A percentile compares a stretch with the other conserved stretches of the same genome.
phyloP scores from a whole-genome alignment of 805 yeast genomes.

The Ogataea ganodermae region DNA sequence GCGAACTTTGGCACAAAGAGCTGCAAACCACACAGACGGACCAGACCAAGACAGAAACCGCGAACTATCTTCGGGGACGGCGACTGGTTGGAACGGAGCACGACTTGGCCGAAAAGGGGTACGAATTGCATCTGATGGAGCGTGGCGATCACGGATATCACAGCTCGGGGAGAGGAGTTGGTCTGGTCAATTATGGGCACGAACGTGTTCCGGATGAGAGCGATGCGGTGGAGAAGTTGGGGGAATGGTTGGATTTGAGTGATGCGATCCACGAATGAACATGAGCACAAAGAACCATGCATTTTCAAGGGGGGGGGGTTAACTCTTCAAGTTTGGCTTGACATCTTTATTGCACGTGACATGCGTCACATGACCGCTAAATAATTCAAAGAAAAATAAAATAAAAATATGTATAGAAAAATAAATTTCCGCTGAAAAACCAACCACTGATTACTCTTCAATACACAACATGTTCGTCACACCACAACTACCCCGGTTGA shows the following conservation, averaged over 20 bases:
- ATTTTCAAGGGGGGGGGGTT: background rate
- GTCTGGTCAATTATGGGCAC: constrained; percentile 25
- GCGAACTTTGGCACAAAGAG: constrained; percentile 16
- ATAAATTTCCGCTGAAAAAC: too few relatives aligned
- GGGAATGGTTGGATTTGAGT: constrained; percentile 24
- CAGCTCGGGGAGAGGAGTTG: constrained; percentile 12
- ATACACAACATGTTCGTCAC: too few relatives aligned
- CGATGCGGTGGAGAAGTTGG: constrained; percentile 23
- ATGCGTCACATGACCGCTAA: background rate
- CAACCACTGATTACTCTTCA: too few relatives aligned
- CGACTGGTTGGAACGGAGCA: constrained; percentile 22
- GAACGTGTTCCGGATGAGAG: constrained; percentile 21
- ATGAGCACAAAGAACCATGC: too few relatives aligned
- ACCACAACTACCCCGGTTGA: too few relatives aligned
- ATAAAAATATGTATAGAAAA: background rate
- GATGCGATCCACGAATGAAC: constrained; percentile 21
- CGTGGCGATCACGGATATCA: constrained; percentile 14
- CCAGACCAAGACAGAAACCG: constrained; percentile 4
- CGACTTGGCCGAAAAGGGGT: background rate
- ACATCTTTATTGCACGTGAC: background rate
- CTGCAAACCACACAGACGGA: constrained; percentile 4
- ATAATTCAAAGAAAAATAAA: too few relatives aligned
- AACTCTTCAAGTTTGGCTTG: background rate
- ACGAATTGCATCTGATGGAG: constrained; percentile 2
- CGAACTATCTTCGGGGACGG: constrained; percentile 26